Conservation (phyloP, 2,329 filamentous ascomycete genomes). For the Ophiostoma australiae region DNA sequence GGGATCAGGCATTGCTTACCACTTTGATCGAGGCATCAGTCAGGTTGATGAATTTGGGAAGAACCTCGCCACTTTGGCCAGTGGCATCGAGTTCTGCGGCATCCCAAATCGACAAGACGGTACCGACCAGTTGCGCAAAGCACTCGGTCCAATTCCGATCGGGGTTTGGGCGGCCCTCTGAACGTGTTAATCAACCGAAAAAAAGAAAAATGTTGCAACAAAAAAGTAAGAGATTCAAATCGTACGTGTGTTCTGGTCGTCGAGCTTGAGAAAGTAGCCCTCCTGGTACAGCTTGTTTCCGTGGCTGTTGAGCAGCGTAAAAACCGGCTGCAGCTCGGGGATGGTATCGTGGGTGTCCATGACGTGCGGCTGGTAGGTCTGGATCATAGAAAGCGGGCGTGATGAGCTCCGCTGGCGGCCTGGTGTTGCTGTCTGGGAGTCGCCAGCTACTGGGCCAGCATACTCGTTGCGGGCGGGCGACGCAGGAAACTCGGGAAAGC, state of each 20-base stretch:
- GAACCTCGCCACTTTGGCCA: conserved; percentile 62
- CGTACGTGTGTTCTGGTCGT: conserved; percentile 88
- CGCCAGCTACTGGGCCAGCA: conserved; percentile 33
- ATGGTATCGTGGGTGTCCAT: conserved; percentile 86
- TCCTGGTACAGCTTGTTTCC: conserved; percentile 96
- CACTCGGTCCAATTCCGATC: conserved; percentile 94
- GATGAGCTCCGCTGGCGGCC: conserved; percentile 45
- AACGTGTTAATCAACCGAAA: conserved; percentile 29
- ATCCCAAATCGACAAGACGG: conserved; percentile 92
- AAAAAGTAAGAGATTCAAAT: conserved; percentile 33
- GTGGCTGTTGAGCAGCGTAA: conserved; percentile 89
- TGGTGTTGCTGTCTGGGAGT: conserved; percentile 37
- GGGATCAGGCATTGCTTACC: conserved; percentile 49
- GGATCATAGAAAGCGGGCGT: conserved; percentile 78
- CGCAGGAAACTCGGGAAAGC: conserved; percentile 27
- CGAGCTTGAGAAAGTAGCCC: conserved; percentile 93
- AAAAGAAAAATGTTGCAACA: not conserved
- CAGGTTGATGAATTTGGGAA: conserved; percentile 75
- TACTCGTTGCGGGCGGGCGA: conserved; percentile 38
- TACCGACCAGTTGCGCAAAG: conserved; percentile 93
- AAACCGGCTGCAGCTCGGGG: conserved; percentile 90
- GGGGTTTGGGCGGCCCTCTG: conserved; percentile 78
- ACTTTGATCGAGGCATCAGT: conserved; percentile 98
- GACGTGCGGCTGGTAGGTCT: conserved; percentile 76
- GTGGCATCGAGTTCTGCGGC: conserved; percentile 84